Percentiles rank a stretch among this genome's conserved stretches.
phyloP scores from a whole-genome alignment of 352 stramenopile genomes.

The Globisporangium cylindrosporum region DNA sequence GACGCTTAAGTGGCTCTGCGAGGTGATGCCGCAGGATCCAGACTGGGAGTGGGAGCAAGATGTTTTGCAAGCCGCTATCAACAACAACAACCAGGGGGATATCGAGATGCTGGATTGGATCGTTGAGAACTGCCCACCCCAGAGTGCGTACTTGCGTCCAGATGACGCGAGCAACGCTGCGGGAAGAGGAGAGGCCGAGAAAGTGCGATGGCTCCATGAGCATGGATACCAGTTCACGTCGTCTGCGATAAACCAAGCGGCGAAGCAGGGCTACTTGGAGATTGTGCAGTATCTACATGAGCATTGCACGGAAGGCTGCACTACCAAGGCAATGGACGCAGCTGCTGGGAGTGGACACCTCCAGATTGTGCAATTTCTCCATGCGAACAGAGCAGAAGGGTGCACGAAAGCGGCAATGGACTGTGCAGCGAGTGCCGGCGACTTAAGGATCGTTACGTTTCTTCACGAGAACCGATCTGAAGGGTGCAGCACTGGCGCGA shows the following conservation, averaged over 20 bases:
- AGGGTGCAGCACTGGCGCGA: constrained; percentile 2
- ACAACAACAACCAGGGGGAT: not conserved
- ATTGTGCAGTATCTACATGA: constrained; percentile 1
- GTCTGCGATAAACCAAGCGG: not conserved
- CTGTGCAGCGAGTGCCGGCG: not conserved
- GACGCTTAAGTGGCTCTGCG: not conserved
- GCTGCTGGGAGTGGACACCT: constrained; percentile 3
- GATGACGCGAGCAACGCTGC: not conserved
- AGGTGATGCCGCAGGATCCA: constrained; percentile 1
- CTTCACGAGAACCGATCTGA: constrained; percentile 6
- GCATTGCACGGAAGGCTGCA: constrained; percentile 1
- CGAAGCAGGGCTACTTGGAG: constrained; percentile 1
- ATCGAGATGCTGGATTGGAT: constrained; percentile 3
- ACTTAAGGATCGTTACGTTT: not conserved
- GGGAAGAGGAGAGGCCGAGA: not conserved
- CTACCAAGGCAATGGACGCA: constrained; percentile 3
- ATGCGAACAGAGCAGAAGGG: not conserved
- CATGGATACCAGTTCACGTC: not conserved
- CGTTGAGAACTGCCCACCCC: not conserved
- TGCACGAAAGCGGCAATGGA: constrained; percentile 8
- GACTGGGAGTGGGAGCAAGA: constrained; percentile 7
- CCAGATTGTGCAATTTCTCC: not conserved
- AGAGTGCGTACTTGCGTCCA: not conserved
- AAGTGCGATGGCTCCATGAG: constrained; percentile 4
- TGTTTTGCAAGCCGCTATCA: not conserved